A percentile compares a stretch with the other conserved stretches of the same genome.
Conservation (phyloP, 2,329 filamentous ascomycete species). For the Fusarium ramigenum region DNA sequence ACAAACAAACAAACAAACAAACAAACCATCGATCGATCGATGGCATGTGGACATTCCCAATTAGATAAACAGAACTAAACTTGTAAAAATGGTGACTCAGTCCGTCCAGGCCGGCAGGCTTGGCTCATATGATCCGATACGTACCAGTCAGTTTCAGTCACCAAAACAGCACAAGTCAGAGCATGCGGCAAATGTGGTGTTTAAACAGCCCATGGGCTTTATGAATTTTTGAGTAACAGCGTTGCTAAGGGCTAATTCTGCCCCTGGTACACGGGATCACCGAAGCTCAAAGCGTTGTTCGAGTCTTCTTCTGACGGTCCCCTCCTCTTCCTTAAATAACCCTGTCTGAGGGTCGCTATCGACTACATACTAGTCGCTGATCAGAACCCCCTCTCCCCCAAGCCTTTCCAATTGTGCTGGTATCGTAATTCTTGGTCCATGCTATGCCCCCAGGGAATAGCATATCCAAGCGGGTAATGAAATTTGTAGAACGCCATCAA, state of each 20-base stretch:
- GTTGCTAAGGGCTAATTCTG: constrained; percentile 37
- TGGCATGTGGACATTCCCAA: background rate
- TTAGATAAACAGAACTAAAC: constrained; percentile 20
- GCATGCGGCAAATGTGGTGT: constrained; percentile 29
- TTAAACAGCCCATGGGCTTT: constrained; percentile 40
- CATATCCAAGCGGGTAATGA: constrained; percentile 35
- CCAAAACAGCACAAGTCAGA: constrained; percentile 24
- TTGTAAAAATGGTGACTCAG: background rate
- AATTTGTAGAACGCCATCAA: constrained; percentile 40
- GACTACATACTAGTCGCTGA: constrained; percentile 28
- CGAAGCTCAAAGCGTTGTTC: constrained; percentile 21
- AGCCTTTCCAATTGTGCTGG: constrained; percentile 36
- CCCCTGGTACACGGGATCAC: constrained; percentile 34
- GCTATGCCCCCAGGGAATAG: constrained; percentile 40
- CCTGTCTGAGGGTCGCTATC: constrained; percentile 8
- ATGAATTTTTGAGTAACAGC: constrained; percentile 37
- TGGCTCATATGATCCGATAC: constrained; percentile 17
- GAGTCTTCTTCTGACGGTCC: constrained; percentile 9
- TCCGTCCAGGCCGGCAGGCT: background rate
- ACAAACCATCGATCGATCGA: constrained; percentile 1
- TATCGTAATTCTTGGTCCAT: constrained; percentile 40
- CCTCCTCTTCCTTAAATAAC: constrained; percentile 2
- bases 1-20: constrained; percentile 5
- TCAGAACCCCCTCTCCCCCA: constrained; percentile 22
- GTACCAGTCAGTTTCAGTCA: constrained; percentile 14